Conservation (phyloP, 805 yeast genomes). For the Candida ulmi region DNA sequence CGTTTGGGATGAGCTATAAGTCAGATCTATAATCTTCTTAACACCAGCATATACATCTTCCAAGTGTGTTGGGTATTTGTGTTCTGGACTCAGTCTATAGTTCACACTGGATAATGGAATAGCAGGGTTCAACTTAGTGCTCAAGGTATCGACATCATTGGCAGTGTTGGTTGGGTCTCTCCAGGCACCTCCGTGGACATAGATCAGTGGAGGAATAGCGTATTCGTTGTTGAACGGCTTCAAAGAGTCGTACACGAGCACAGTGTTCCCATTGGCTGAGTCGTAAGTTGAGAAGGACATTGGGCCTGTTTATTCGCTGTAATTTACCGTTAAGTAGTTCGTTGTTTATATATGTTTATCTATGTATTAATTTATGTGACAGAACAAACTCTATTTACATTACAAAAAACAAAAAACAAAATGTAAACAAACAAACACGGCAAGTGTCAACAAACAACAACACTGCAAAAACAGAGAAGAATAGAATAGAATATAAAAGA, state of each 20-base stretch:
- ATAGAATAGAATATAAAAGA: too few relatives aligned
- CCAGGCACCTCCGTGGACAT: slow-evolving; percentile 91
- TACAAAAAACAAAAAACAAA: background rate
- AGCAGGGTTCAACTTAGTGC: slow-evolving; percentile 12
- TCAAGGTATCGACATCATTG: slow-evolving; percentile 42
- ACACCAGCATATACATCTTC: slow-evolving; percentile 45
- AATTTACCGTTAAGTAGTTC: too few relatives aligned
- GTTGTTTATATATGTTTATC: too few relatives aligned
- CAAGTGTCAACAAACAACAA: background rate
- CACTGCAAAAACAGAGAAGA: background rate
- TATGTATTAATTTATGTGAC: too few relatives aligned
- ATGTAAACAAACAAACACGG: slow-evolving; percentile 1
- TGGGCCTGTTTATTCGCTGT: too few relatives aligned
- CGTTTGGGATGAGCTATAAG: background rate
- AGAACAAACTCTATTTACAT: too few relatives aligned
- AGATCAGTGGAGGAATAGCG: slow-evolving; percentile 34
- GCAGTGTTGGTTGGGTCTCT: slow-evolving; percentile 60
- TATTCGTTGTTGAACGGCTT: slow-evolving; percentile 3
- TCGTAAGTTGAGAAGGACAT: background rate
- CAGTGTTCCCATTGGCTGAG: slow-evolving; percentile 4
- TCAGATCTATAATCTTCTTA: slow-evolving; percentile 4
- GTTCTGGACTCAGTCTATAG: slow-evolving; percentile 61
- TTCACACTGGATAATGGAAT: slow-evolving; percentile 36
- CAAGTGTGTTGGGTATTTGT: slow-evolving; percentile 56
- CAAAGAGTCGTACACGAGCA: slow-evolving; percentile 9